Evolutionary conservation across 495 filamentous ascomycete genomes (phyloP).

Genomic region (Penicillium soppii): DNA sequence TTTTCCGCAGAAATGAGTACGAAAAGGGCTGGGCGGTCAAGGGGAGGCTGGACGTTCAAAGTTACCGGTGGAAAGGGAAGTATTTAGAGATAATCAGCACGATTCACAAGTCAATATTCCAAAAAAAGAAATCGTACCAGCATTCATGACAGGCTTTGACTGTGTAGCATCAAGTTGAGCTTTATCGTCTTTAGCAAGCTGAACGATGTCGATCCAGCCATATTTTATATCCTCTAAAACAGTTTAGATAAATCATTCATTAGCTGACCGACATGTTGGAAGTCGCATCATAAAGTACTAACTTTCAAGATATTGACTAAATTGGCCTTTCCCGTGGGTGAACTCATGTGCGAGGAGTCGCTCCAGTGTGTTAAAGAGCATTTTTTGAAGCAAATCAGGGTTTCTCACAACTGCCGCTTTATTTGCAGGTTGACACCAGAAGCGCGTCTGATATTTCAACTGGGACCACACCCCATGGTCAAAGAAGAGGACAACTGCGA

Average conservation of each 20-base stretch:
- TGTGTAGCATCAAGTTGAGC: slow-evolving; percentile 1
- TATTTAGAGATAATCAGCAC: slow-evolving; percentile 3
- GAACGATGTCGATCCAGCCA: background rate
- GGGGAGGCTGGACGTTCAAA: too few relatives aligned
- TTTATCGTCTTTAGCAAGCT: background rate
- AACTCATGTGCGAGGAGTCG: slow-evolving; percentile 5
- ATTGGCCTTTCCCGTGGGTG: background rate
- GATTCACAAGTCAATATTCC: slow-evolving; percentile 4
- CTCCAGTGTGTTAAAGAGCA: slow-evolving; percentile 1
- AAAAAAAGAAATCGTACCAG: slow-evolving; percentile 1
- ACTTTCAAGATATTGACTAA: slow-evolving; percentile 2
- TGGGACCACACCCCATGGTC: slow-evolving; percentile 1
- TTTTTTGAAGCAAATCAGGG: background rate
- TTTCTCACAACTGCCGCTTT: slow-evolving; percentile 5
- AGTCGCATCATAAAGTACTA: slow-evolving; percentile 1
- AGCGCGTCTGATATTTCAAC: slow-evolving; percentile 1
- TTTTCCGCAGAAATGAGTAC: slow-evolving; percentile 1
- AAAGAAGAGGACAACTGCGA: too few relatives aligned
- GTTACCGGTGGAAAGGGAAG: too few relatives aligned
- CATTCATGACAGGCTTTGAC: slow-evolving; percentile 1
- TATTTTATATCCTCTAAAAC: background rate
- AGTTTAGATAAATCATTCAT: slow-evolving; percentile 1
- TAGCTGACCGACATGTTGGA: slow-evolving; percentile 5
- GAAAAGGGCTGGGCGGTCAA: too few relatives aligned
- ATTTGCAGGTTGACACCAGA: slow-evolving; percentile 3